Evolutionary conservation across 495 filamentous ascomycete genomes (phyloP), one percentile per base, ranked within the genome.

Genomic region (Rhypophila decipiens): DNA sequence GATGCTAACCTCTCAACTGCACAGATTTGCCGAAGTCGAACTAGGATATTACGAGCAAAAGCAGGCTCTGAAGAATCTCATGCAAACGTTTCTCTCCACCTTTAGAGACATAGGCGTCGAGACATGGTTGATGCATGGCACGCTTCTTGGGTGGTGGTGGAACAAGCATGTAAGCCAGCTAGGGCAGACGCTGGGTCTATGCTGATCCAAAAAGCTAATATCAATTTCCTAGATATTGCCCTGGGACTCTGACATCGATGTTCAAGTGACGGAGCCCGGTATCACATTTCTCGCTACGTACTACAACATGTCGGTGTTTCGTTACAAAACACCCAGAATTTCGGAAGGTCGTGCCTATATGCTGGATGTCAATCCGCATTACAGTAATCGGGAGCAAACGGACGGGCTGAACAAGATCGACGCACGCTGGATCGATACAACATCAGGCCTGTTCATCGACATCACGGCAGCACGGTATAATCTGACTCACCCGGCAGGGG

Each of bases 221-320:
- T 27, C n/a, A 5, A 33, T 7, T 7, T 33, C 5, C 4, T 24
- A 84, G 77, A 71, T 85, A 52, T 71, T 87, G 36, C 85, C 85
- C 11, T 87, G 83, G 85, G 84, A 87, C 57, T 83, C 79, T 75
- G 82, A 86, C 60, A 71, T 86, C 21, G 84, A 87, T 54, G 80
- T 80, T 15, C 85, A 88, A 58, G 76, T 88, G 15, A 76, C 77
- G n/a, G 77, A 73, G 29, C 63, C 76, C 23, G 84, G 79, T 3
- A 72, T 88, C n/a, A 66, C 69, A n/a, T 79, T 76, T 54, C 70
- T 88, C 33, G 84, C 74, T 21, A 62, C 79, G 20, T 70, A 80
- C 24, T 77, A 77, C 64, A 88, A 88, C 64, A 76, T 76, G 52
- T 83, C 82, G 0, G 67, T 72, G 9, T 77, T 83, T 51, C 61